Evolutionary conservation across 2,329 filamentous ascomycete genomes (phyloP).

Genomic region (Juglanconis oblonga): DNA sequence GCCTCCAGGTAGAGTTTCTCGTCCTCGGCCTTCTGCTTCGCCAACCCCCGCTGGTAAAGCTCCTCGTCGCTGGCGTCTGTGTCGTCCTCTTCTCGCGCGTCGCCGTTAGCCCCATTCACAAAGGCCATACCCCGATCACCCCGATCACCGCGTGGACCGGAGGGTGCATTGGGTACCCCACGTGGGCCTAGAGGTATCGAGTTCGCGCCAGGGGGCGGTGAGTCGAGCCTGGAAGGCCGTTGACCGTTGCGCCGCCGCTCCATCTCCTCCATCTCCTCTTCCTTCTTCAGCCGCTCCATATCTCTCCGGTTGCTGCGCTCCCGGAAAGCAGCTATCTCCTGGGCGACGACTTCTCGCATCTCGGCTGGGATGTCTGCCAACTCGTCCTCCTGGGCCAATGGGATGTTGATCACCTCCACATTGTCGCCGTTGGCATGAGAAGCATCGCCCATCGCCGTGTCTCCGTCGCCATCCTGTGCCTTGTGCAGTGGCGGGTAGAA

Average conservation of each 20-base stretch:
- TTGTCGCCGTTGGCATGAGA: conserved; percentile 46
- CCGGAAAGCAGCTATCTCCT: conserved; percentile 90
- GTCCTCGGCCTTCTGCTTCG: conserved; percentile 70
- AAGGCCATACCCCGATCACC: conserved; percentile 63
- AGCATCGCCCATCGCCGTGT: conserved; percentile 67
- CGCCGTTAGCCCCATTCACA: conserved; percentile 73
- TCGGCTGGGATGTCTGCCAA: conserved; percentile 92
- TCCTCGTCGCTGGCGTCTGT: conserved; percentile 86
- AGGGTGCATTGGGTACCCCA: conserved; percentile 71
- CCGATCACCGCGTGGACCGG: conserved; percentile 56
- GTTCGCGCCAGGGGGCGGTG: conserved; percentile 68
- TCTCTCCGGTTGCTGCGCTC: conserved; percentile 88
- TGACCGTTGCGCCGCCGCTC: conserved; percentile 72
- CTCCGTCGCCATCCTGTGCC: conserved; percentile 61
- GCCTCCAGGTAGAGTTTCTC: conserved; percentile 82
- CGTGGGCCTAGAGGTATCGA: conserved; percentile 74
- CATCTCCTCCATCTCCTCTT: conserved; percentile 88
- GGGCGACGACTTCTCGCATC: conserved; percentile 91
- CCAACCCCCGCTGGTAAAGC: conserved; percentile 67
- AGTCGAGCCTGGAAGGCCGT: conserved; percentile 66
- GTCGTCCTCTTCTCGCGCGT: conserved; percentile 75
- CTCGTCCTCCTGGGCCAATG: conserved; percentile 85
- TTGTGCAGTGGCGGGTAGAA: conserved; percentile 59
- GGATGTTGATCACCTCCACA: conserved; percentile 86
- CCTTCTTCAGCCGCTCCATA: conserved; percentile 78